Conservation (phyloP, 2,329 filamentous ascomycete species). For the Colletotrichum melonis region DNA sequence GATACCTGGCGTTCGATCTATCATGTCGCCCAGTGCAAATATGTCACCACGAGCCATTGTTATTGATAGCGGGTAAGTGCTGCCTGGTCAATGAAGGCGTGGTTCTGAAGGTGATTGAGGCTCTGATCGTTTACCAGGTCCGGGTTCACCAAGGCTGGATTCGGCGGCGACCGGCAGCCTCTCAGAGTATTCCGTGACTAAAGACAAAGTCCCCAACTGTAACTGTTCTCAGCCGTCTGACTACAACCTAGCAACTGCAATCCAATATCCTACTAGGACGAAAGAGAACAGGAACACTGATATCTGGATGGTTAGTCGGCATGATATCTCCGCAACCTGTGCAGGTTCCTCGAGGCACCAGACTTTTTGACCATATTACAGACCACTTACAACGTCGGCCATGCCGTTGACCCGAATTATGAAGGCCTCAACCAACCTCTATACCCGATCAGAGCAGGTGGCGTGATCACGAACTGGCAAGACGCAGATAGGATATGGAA, state of each 20-base stretch:
- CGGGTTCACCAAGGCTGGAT: conserved; percentile 15
- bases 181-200: conserved; percentile 8
- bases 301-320: neutral
- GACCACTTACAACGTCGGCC: conserved; percentile 8
- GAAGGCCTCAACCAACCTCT: neutral
- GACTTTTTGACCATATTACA: neutral
- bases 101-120: neutral
- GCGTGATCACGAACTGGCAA: neutral
- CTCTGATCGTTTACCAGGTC: neutral
- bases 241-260: neutral
- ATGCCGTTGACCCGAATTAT: neutral
- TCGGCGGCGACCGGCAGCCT: neutral
- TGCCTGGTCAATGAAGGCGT: neutral
- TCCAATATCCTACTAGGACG: conserved; percentile 14
- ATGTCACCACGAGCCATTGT: neutral
- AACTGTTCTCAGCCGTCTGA: neutral
- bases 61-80: neutral
- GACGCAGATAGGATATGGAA: neutral
- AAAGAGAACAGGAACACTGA: neutral
- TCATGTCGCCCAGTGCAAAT: too few species aligned
- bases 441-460: neutral
- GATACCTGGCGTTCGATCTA: too few species aligned
- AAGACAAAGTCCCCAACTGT: neutral
- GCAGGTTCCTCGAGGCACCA: too few species aligned
- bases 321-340: too few species aligned